These are phyloP conservation scores for Discostella pseudostelligera DNA, from an alignment of 108 stramenopile genomes.

Conservation along the genomic window DNA sequence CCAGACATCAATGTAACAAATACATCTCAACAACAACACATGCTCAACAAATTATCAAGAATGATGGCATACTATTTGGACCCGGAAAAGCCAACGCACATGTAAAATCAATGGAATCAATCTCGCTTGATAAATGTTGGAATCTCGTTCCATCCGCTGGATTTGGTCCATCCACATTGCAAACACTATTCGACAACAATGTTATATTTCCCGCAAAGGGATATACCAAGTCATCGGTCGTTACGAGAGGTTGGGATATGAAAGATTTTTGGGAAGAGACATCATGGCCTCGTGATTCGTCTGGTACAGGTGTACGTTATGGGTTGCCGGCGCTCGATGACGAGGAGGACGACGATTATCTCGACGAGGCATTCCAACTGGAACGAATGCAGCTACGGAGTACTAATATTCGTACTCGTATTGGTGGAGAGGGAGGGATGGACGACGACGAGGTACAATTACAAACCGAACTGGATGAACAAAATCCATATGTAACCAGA, in stretches of 20 bases:
- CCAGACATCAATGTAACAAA: constrained; percentile 50
- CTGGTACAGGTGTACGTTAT: constrained; percentile 63
- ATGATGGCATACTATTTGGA: constrained; percentile 73
- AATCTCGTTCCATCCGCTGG: constrained; percentile 49
- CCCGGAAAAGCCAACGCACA: constrained; percentile 70
- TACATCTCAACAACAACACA: constrained; percentile 66
- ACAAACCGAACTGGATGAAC: constrained; percentile 23
- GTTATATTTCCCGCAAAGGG: constrained; percentile 49
- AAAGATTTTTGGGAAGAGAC: constrained; percentile 78
- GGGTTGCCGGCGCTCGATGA: constrained; percentile 70
- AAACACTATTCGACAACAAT: constrained; percentile 60
- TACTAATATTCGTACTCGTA: constrained; percentile 9
- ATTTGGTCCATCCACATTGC: constrained; percentile 59
- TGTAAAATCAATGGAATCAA: constrained; percentile 46
- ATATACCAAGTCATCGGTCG: constrained; percentile 16
- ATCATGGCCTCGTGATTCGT: constrained; percentile 81
- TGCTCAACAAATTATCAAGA: constrained; percentile 64
- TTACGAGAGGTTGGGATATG: constrained; percentile 67
- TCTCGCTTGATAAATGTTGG: constrained; percentile 12
- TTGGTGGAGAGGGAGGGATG: constrained; percentile 20
- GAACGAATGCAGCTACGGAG: constrained; percentile 26
- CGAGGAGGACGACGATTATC: constrained; percentile 51
- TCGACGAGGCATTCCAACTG: constrained; percentile 42
- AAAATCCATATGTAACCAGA: constrained; percentile 64
- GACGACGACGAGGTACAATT: constrained; percentile 26